Evolutionary conservation across 106 monocot species (phyloP), one percentile per base, ranked within the genome.

Genomic region (Acorus gramineus): DNA sequence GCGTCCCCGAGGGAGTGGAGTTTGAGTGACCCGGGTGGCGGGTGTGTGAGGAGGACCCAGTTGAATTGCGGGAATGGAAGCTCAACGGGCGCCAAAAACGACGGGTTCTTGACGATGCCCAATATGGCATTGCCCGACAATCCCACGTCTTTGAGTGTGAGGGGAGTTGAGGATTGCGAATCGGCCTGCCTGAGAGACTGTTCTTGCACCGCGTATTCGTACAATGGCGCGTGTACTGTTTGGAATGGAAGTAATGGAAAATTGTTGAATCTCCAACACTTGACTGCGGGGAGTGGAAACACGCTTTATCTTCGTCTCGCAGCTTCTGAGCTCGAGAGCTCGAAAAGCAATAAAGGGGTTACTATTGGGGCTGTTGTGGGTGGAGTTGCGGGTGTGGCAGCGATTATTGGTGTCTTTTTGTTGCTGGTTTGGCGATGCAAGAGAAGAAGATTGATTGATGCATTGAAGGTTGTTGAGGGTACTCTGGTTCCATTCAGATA

Each of bases 401-500:
- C 28, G 28, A 28, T 55, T 7, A 62, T 61, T 28, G 55, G 46
- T 14, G 4, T 71, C 57, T 5, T 56, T 8, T 55, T 46, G 49
- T n/a, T 71, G 14, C 53, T 71, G 6, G 47, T 62, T 56, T 61
- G 52, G 56, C 55, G 47, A 12, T 14, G 50, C 2, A 56, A 48
- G 44, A 73, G 8, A 55, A 63, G 45, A 42, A 4, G 46, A 28
- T 28, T 28, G 28, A 28, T 28, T 28, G 28, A 28, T 3, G 53
- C 11, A 6, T 42, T 42, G 11, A 47, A 76, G 43, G 11, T 42
- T 2, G 48, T 62, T 1, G 73, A 59, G 45, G 69, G 69, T 49
- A 42, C 13, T 42, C 47, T 69, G 45, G 49, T 65, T 42, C 3
- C 69, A 8, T 79, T 69, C 10, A 74, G 66, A 14, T 80, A 80